Evolutionary conservation across 2,329 filamentous ascomycete species (phyloP).

Genomic region (Botrytis porri): DNA sequence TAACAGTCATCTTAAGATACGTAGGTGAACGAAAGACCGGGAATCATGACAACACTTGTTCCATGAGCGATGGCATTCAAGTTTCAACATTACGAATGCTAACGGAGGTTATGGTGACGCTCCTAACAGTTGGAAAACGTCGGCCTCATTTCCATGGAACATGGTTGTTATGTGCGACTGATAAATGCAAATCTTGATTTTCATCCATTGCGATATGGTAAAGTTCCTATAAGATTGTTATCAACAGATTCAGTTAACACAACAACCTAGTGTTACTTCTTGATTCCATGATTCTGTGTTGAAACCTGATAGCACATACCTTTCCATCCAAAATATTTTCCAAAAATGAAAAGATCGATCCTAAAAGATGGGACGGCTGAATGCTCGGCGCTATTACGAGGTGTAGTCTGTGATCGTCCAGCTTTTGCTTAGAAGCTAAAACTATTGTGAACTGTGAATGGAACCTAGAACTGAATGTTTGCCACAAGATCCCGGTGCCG

Average conservation of each 20-base stretch:
- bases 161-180: neutral
- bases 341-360: neutral
- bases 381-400: neutral
- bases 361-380: neutral
- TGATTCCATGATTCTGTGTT: neutral
- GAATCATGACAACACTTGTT: neutral
- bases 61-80: neutral
- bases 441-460: neutral
- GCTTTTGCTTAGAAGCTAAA: neutral
- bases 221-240: neutral
- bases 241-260: neutral
- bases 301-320: neutral
- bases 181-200: neutral
- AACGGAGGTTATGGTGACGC: neutral
- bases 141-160: neutral
- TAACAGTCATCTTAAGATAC: neutral
- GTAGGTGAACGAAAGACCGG: neutral
- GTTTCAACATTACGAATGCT: neutral
- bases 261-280: neutral
- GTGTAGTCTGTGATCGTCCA: neutral
- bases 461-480: neutral
- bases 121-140: neutral
- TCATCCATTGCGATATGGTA: neutral
- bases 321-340: neutral
- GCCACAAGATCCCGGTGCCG: neutral